Evolutionary conservation across 441 rosid genomes (phyloP).

Genomic region (Erysimum pusillum): DNA sequence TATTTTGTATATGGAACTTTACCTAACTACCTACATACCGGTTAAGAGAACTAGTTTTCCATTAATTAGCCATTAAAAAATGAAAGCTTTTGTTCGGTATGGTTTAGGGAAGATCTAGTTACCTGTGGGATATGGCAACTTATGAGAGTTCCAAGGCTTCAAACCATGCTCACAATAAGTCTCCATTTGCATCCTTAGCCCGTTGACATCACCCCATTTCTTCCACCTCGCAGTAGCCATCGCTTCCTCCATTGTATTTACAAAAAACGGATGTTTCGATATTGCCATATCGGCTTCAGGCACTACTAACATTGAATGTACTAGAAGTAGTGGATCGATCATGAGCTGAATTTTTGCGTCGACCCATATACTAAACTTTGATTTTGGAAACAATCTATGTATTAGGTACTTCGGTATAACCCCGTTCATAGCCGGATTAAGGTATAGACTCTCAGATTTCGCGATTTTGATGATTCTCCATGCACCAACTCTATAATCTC

Average conservation of each 20-base stretch:
- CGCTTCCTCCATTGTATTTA: conserved; percentile 90
- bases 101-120: conserved; percentile 29
- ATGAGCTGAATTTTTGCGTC: conserved; percentile 85
- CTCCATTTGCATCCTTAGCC: conserved; percentile 83
- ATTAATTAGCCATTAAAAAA: background rate
- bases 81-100: conserved; percentile 22
- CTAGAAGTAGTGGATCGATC: conserved; percentile 83
- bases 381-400: conserved; percentile 83
- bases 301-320: conserved; percentile 71
- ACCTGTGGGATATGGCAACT: conserved; percentile 91
- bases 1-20: background rate
- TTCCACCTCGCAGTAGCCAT: conserved; percentile 96
- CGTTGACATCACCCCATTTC: conserved; percentile 82
- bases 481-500: conserved; percentile 57
- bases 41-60: background rate
- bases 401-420: conserved; percentile 79
- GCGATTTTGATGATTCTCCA: conserved; percentile 75
- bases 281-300: conserved; percentile 77
- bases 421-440: conserved; percentile 86
- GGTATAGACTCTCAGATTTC: conserved; percentile 51
- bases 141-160: conserved; percentile 77
- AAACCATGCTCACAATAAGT: conserved; percentile 85
- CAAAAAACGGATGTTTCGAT: conserved; percentile 74
- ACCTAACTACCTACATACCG: conserved; percentile 24
- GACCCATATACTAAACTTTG: conserved; percentile 87